Conservation (phyloP, 495 filamentous ascomycete species). For the Daldinia bambusicola region DNA sequence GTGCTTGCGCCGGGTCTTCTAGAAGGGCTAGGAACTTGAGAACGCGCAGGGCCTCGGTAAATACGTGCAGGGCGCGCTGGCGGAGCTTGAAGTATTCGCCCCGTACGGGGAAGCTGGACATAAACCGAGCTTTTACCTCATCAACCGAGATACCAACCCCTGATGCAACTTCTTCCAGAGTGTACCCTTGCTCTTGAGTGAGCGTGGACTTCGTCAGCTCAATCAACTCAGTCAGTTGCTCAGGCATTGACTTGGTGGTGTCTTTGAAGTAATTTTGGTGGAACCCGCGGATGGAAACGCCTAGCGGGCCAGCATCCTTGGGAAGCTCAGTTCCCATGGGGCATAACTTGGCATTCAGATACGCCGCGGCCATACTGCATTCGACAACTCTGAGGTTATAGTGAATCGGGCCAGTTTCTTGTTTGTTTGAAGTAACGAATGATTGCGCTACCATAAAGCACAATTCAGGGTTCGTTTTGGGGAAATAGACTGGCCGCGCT, state of each 20-base stretch:
- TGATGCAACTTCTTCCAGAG: constrained; percentile 83
- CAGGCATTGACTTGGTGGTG: constrained; percentile 61
- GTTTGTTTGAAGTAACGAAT: constrained; percentile 93
- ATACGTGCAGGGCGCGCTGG: constrained; percentile 89
- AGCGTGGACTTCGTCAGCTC: constrained; percentile 70
- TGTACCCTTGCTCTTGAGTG: constrained; percentile 82
- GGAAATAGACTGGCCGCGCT: constrained; percentile 83
- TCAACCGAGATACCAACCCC: constrained; percentile 73
- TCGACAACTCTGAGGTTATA: constrained; percentile 98
- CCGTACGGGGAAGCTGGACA: constrained; percentile 85
- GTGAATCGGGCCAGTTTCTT: constrained; percentile 88
- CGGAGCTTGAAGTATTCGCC: constrained; percentile 88
- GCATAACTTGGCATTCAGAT: constrained; percentile 62
- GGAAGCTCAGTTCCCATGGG: constrained; percentile 72
- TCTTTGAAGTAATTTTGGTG: constrained; percentile 79
- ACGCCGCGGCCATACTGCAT: constrained; percentile 86
- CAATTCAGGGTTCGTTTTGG: constrained; percentile 80
- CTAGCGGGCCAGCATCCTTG: constrained; percentile 83
- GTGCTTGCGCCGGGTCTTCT: constrained; percentile 50
- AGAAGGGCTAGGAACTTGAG: constrained; percentile 82
- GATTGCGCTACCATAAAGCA: constrained; percentile 94
- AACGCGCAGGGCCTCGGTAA: constrained; percentile 87
- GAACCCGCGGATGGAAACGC: constrained; percentile 84
- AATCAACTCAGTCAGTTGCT: constrained; percentile 76
- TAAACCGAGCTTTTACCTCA: constrained; percentile 78